phyloP scores from a whole-genome alignment of 2,329 filamentous ascomycete species.

The Diaporthe amygdali region DNA sequence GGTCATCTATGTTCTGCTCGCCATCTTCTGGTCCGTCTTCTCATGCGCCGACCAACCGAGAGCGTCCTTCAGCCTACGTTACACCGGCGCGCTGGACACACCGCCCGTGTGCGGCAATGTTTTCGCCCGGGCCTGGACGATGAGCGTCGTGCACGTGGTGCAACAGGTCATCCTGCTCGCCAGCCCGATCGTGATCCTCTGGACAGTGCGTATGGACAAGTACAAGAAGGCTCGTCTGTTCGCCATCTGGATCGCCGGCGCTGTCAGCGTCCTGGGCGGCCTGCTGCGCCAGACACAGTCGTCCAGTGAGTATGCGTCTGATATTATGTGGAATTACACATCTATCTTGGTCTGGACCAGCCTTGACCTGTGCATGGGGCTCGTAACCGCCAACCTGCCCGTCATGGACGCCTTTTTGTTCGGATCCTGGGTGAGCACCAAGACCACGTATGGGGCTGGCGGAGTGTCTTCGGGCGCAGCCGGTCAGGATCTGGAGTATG shows the following conservation, averaged over 20 bases:
- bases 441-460: not conserved
- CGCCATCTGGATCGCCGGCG: conserved; percentile 36
- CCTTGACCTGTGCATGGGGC: conserved; percentile 35
- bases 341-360: conserved; percentile 32
- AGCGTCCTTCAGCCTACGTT: conserved; percentile 29
- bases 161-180: conserved; percentile 36
- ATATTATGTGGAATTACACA: conserved; percentile 29
- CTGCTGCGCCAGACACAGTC: conserved; percentile 32
- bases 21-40: conserved; percentile 28
- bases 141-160: conserved; percentile 38
- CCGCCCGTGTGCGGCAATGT: conserved; percentile 7
- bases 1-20: conserved; percentile 31
- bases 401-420: conserved; percentile 32
- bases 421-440: conserved; percentile 23
- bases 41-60: not conserved
- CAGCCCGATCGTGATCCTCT: conserved; percentile 37
- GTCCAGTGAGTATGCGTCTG: conserved; percentile 1
- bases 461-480: not conserved
- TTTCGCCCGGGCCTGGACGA: conserved; percentile 26
- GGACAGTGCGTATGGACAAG: conserved; percentile 35
- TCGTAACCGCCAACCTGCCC: conserved; percentile 36
- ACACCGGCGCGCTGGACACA: conserved; percentile 3
- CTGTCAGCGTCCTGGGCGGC: not conserved
- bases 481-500: not conserved
- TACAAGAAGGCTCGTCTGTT: conserved; percentile 34